Conservation (phyloP, 1,284 basidiomycete species). For the Marasmius tenuissimus region DNA sequence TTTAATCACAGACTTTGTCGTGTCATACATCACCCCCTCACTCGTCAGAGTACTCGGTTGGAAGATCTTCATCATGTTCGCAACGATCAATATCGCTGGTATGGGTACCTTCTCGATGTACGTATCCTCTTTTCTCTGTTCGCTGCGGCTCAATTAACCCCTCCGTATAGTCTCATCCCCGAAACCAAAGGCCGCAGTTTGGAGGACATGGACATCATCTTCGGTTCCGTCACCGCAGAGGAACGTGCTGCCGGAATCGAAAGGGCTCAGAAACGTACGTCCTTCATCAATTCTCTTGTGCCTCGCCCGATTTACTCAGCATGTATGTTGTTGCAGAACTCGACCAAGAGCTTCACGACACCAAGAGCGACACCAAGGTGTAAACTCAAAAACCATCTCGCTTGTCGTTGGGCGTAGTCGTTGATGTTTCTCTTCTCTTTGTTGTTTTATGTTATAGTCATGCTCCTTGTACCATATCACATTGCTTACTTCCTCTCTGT, state of each 20-base stretch:
- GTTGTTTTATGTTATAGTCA: no score
- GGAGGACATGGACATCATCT: conserved; percentile 82
- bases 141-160: background rate
- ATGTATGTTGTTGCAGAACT: background rate
- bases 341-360: background rate
- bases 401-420: no score
- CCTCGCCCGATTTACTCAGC: background rate
- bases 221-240: conserved; percentile 64
- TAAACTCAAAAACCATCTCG: background rate
- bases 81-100: conserved; percentile 46
- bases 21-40: conserved; percentile 60
- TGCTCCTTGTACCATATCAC: no score
- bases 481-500: no score
- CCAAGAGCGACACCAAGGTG: background rate
- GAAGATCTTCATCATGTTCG: conserved; percentile 62
- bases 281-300: background rate
- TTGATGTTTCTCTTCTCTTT: no score
- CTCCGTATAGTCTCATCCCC: conserved; percentile 50
- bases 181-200: conserved; percentile 77
- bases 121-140: conserved; percentile 1
- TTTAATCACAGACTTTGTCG: conserved; percentile 55
- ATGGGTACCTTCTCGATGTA: conserved; percentile 37
- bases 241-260: conserved; percentile 57
- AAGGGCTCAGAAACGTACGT: conserved; percentile 41
- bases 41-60: conserved; percentile 53